Percentiles rank a stretch among this genome's conserved stretches.
Evolutionary conservation across 495 filamentous ascomycete species (phyloP).

Genomic region (Neurospora africana): DNA sequence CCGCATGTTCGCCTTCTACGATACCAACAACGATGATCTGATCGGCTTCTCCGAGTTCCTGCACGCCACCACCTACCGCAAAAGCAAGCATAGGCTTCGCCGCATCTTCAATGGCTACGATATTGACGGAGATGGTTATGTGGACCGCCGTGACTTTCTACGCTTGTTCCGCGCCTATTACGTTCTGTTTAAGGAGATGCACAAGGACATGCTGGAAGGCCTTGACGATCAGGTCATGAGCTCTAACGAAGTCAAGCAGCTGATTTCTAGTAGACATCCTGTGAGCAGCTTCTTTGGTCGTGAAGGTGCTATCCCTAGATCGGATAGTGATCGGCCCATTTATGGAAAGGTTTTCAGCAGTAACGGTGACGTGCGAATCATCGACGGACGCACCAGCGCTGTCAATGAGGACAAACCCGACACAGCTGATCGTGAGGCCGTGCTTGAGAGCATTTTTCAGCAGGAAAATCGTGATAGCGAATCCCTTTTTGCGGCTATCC

Average conservation of each 20-base stretch:
- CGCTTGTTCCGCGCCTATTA: slow-evolving; percentile 89
- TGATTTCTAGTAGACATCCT: slow-evolving; percentile 65
- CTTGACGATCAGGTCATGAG: slow-evolving; percentile 73
- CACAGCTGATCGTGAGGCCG: slow-evolving; percentile 28
- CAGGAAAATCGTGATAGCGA: slow-evolving; percentile 17
- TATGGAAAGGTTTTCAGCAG: slow-evolving; percentile 54
- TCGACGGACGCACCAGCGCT: slow-evolving; percentile 34
- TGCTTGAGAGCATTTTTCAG: slow-evolving; percentile 30
- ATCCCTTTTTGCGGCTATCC: slow-evolving; percentile 21
- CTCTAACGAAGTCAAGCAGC: slow-evolving; percentile 57
- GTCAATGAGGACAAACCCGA: slow-evolving; percentile 33
- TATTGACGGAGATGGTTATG: slow-evolving; percentile 78
- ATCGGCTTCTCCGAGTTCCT: slow-evolving; percentile 95
- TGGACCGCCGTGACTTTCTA: slow-evolving; percentile 81
- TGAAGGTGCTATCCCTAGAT: slow-evolving; percentile 49
- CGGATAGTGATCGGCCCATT: slow-evolving; percentile 44
- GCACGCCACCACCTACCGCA: slow-evolving; percentile 69
- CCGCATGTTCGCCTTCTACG: slow-evolving; percentile 93
- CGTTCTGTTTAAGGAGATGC: slow-evolving; percentile 72
- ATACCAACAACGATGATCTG: slow-evolving; percentile 73
- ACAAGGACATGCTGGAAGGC: slow-evolving; percentile 69
- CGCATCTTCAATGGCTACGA: slow-evolving; percentile 86
- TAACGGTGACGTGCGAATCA: slow-evolving; percentile 50
- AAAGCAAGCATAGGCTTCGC: slow-evolving; percentile 60
- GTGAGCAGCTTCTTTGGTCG: slow-evolving; percentile 62